Percentiles rank a stretch among this genome's conserved stretches.
Evolutionary conservation across 2,329 filamentous ascomycete species (phyloP).

Genomic region (Fusarium bulbicola): DNA sequence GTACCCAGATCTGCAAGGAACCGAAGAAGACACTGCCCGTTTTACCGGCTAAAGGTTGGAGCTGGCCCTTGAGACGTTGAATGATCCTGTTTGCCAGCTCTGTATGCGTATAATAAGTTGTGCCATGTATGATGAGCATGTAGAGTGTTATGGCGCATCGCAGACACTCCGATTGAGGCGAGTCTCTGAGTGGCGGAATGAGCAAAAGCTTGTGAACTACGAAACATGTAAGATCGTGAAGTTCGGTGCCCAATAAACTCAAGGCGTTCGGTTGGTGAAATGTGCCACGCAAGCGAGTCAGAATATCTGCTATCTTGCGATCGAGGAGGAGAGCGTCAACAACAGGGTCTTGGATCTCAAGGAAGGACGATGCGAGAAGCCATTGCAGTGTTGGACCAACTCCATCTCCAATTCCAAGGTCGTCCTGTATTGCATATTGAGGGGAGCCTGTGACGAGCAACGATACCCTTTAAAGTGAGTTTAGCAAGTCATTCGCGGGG

Average conservation of each 20-base stretch:
- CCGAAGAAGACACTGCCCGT: neutral
- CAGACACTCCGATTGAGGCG: conserved; percentile 51
- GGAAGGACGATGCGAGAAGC: conserved; percentile 46
- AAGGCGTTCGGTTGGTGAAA: conserved; percentile 48
- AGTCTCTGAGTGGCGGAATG: conserved; percentile 3
- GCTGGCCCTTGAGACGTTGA: conserved; percentile 43
- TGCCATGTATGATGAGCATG: conserved; percentile 63
- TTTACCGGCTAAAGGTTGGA: conserved; percentile 35
- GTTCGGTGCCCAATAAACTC: conserved; percentile 50
- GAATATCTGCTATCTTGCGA: conserved; percentile 47
- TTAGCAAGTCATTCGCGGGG: neutral
- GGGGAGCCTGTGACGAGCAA: conserved; percentile 62
- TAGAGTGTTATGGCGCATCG: conserved; percentile 59
- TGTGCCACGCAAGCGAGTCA: conserved; percentile 55
- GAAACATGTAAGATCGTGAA: conserved; percentile 66
- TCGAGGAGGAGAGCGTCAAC: conserved; percentile 45
- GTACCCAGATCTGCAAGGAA: conserved; percentile 53
- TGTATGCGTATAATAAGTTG: conserved; percentile 64
- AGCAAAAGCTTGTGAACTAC: conserved; percentile 60
- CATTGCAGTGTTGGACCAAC: conserved; percentile 60
- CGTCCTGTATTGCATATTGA: conserved; percentile 63
- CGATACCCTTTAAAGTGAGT: conserved; percentile 57
- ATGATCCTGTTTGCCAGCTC: conserved; percentile 50
- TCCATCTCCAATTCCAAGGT: conserved; percentile 57
- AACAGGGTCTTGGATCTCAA: conserved; percentile 3